Conservation (phyloP, 768 basidiomycete genomes). For the Tricholoma sp. region DNA sequence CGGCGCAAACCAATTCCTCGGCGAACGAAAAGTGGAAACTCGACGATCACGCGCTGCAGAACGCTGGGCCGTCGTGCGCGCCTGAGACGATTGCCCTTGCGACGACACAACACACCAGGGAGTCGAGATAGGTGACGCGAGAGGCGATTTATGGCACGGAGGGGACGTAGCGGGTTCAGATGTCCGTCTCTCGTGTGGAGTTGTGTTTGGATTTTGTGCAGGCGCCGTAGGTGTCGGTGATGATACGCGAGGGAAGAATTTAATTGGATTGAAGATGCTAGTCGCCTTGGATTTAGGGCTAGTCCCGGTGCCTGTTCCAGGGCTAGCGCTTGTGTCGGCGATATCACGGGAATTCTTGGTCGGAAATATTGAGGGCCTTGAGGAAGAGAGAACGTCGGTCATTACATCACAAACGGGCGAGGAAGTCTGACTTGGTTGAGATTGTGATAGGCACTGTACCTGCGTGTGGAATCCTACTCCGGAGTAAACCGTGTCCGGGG, state of each 20-base stretch:
- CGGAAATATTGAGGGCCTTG: slow-evolving; percentile 28
- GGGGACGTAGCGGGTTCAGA: slow-evolving; percentile 27
- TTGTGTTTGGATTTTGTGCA: slow-evolving; percentile 24
- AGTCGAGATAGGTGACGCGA: slow-evolving; percentile 30
- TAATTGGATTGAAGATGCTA: slow-evolving; percentile 36
- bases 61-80: slow-evolving; percentile 17
- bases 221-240: slow-evolving; percentile 35
- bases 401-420: slow-evolving; percentile 35
- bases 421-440: slow-evolving; percentile 39
- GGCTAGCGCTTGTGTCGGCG: slow-evolving; percentile 7
- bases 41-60: slow-evolving; percentile 24
- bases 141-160: slow-evolving; percentile 33
- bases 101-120: slow-evolving; percentile 24
- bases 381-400: slow-evolving; percentile 34
- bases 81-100: slow-evolving; percentile 12
- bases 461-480: slow-evolving; percentile 25
- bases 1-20: slow-evolving; percentile 51
- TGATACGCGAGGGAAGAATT: slow-evolving; percentile 47
- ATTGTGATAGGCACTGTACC: slow-evolving; percentile 28
- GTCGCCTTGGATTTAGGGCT: slow-evolving; percentile 23
- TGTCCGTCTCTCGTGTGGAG: slow-evolving; percentile 22
- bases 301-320: neutral
- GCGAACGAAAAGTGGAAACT: slow-evolving; percentile 26
- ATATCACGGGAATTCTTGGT: slow-evolving; percentile 18
- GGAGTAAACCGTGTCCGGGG: slow-evolving; percentile 26